Evolutionary conservation across 2,329 filamentous ascomycete genomes (phyloP).

Genomic region (Arthrobotrys entomopaga): DNA sequence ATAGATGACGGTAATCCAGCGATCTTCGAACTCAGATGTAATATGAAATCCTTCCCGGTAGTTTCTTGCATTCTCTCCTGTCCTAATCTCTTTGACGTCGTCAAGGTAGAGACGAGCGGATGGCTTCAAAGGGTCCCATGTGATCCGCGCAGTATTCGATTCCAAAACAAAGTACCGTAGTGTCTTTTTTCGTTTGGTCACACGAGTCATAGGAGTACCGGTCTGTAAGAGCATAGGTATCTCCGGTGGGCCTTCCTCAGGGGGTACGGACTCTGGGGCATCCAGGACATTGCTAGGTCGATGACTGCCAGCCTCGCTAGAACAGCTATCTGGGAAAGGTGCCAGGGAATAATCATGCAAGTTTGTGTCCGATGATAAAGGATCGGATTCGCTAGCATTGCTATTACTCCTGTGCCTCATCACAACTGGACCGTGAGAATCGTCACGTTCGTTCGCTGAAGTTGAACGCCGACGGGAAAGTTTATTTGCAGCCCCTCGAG

Average conservation of each 20-base stretch:
- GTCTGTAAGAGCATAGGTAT: constrained; percentile 80
- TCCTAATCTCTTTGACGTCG: constrained; percentile 89
- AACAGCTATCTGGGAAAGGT: constrained; percentile 62
- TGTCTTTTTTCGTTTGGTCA: constrained; percentile 82
- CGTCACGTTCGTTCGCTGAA: constrained; percentile 79
- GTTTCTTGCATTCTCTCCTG: constrained; percentile 83
- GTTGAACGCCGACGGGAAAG: constrained; percentile 79
- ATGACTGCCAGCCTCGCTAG: constrained; percentile 25
- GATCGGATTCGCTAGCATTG: constrained; percentile 72
- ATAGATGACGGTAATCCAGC: constrained; percentile 92
- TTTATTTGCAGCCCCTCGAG: constrained; percentile 78
- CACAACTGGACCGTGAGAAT: constrained; percentile 88
- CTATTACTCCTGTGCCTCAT: constrained; percentile 89
- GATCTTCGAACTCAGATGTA: constrained; percentile 72
- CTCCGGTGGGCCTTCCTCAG: constrained; percentile 69
- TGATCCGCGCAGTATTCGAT: constrained; percentile 83
- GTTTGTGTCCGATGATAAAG: constrained; percentile 64
- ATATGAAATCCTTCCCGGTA: constrained; percentile 86
- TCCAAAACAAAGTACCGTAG: constrained; percentile 82
- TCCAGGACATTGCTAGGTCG: constrained; percentile 62
- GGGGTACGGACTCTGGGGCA: constrained; percentile 62
- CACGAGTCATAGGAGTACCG: constrained; percentile 81
- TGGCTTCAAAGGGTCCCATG: constrained; percentile 81
- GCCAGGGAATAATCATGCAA: constrained; percentile 65
- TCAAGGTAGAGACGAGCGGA: constrained; percentile 92